phyloP scores from a whole-genome alignment of 1,284 basidiomycete species.

The Trichosporon sp. region DNA sequence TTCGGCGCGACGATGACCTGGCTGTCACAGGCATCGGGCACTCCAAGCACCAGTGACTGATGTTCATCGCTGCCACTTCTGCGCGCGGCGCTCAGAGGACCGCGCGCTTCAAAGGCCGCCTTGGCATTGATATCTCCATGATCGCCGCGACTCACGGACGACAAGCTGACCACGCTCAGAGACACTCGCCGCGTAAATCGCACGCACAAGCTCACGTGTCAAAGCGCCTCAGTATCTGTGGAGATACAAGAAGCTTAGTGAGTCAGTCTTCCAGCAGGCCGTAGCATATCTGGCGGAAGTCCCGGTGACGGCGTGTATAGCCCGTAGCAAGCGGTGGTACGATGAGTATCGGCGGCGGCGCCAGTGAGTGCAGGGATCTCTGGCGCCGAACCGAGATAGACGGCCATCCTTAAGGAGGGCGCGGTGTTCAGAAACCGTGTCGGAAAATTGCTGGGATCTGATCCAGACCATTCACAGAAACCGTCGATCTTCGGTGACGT shows the following conservation, averaged over 20 bases:
- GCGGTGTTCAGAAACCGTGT: neutral
- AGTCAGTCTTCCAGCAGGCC: no score
- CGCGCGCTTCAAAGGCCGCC: neutral
- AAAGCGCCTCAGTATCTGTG: no score
- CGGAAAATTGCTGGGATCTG: neutral
- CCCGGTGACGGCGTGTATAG: no score
- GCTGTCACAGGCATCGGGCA: neutral
- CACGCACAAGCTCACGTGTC: no score
- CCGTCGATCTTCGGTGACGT: constrained; percentile 1
- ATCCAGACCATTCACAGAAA: neutral
- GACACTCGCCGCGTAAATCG: no score
- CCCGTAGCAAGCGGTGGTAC: neutral
- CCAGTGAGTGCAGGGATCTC: neutral
- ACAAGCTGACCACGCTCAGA: neutral
- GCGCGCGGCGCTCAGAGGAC: neutral
- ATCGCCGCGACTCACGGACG: neutral
- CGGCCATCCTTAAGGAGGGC: neutral
- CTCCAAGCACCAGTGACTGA: neutral
- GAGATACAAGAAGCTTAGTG: no score
- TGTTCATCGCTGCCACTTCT: neutral
- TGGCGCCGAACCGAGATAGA: neutral
- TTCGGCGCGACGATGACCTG: neutral
- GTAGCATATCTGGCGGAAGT: no score
- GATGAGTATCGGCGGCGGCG: neutral
- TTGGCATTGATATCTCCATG: neutral